Conservation (phyloP, 306 rosid genomes). For the Echinosophora koreensis region DNA sequence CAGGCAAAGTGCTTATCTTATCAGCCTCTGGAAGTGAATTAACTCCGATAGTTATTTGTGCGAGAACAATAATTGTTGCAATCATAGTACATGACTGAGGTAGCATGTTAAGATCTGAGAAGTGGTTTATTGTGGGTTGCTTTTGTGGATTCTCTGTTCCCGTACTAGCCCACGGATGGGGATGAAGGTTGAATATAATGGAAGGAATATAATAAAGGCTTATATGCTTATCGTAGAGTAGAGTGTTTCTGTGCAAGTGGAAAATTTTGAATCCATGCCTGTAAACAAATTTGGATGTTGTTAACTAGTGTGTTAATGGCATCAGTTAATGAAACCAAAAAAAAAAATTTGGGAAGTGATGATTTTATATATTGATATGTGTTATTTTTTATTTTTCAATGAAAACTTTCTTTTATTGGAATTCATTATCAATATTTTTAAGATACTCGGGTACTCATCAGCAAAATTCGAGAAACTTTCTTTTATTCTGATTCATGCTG, state of each 20-base stretch:
- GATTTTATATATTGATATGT: no score
- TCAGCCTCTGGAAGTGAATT: constrained; percentile 54
- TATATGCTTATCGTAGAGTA: neutral
- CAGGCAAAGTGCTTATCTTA: constrained; percentile 67
- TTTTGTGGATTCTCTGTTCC: neutral
- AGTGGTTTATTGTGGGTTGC: neutral
- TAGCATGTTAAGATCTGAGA: constrained; percentile 50
- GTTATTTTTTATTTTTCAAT: no score
- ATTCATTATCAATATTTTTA: no score
- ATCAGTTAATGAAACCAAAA: neutral
- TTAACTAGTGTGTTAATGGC: neutral
- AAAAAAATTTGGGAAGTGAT: neutral
- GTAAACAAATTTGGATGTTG: neutral
- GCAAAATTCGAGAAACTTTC: no score
- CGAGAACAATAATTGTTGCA: constrained; percentile 36
- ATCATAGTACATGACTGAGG: constrained; percentile 49
- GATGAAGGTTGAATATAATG: constrained; percentile 9
- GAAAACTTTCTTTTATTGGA: no score
- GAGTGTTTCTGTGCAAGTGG: neutral
- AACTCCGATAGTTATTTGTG: constrained; percentile 43
- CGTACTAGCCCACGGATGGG: constrained; percentile 1
- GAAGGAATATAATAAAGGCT: constrained; percentile 24
- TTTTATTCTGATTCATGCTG: no score
- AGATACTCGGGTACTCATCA: no score
- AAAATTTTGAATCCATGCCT: constrained; percentile 2